Percentiles rank a stretch among this genome's conserved stretches.
Conservation (phyloP, 208 protist genomes). For the Acanthamoeba royreba region DNA sequence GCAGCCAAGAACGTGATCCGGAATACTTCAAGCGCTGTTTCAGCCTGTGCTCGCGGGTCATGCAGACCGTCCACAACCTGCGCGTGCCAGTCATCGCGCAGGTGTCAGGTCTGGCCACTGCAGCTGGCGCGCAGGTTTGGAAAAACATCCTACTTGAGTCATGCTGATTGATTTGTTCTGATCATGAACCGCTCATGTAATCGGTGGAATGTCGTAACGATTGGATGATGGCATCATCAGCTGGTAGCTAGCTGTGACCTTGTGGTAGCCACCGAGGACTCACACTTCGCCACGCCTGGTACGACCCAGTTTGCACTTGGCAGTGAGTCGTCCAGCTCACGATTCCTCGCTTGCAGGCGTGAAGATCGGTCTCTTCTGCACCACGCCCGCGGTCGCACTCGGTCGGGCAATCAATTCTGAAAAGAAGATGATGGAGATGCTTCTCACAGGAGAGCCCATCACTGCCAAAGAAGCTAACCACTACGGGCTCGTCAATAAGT, state of each 20-base stretch:
- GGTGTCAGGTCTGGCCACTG: background rate
- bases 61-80: background rate
- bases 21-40: background rate
- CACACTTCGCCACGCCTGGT: conserved; percentile 35
- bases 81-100: conserved; percentile 30
- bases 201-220: too few relatives aligned
- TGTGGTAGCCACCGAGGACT: background rate
- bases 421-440: conserved; percentile 49
- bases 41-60: background rate
- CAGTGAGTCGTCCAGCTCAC: too few relatives aligned
- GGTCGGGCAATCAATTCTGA: background rate
- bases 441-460: conserved; percentile 46
- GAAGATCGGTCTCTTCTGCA: conserved; percentile 44
- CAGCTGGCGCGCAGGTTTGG: background rate
- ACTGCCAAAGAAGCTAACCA: background rate
- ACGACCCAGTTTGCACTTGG: too few relatives aligned
- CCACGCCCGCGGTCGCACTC: background rate
- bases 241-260: conserved; percentile 33
- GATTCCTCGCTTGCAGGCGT: too few relatives aligned
- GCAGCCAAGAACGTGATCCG: background rate
- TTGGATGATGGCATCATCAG: too few relatives aligned
- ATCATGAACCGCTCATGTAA: too few relatives aligned
- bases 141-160: too few relatives aligned
- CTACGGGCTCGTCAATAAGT: background rate
- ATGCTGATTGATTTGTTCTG: too few relatives aligned